Evolutionary conservation across 2,329 filamentous ascomycete genomes (phyloP), one percentile per base, ranked within the genome.

Genomic region (Thelonectria discophora): DNA sequence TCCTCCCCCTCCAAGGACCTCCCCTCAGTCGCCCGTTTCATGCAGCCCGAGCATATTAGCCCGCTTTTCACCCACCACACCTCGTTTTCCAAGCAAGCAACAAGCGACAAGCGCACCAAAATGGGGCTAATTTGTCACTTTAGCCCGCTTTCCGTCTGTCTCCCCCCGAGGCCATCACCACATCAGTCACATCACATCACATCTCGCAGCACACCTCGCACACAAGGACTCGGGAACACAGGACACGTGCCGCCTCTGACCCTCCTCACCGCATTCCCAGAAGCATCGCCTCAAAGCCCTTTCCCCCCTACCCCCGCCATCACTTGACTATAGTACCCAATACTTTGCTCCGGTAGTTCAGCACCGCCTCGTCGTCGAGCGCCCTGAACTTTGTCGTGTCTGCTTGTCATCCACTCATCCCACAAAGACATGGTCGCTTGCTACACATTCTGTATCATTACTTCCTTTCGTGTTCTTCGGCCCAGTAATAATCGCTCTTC

Each of bases 111-210:
- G 39, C 34, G 34, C 34, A 37, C 34, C 9, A 24, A 69, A 69
- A 69, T 60, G 69, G 62, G 69, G 62, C 68, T 71, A 71, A 71
- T 70, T 62, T 63, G 59, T 42, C 52, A 13, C 53, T 60, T 60
- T 68, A 65, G 63, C 56, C 65, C 51, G 30, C 62, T 49, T 50
- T 46, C 12, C 42, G 2, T 8, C 11, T 12, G 8, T 37, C 34
- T 37, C 13, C 32, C 15, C 15, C 34, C 34, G 12, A 13, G 34
- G 11, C 34, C 40, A 40, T 40, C 18, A 17, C n/a, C 40, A 43
- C 34, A 37, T 37, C 32, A 34, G 10, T 11, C 34, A 43, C 40
- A 43, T 43, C 40, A 43, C 40, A 10, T 30, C 27, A 30, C 27
- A 7, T 30, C 27, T 7, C 27, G 9, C 27, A 30, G 9, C 27